Base-by-base conservation (phyloP, 2,329 filamentous ascomycete genomes). In the Aspergillus uvarum region DNA sequence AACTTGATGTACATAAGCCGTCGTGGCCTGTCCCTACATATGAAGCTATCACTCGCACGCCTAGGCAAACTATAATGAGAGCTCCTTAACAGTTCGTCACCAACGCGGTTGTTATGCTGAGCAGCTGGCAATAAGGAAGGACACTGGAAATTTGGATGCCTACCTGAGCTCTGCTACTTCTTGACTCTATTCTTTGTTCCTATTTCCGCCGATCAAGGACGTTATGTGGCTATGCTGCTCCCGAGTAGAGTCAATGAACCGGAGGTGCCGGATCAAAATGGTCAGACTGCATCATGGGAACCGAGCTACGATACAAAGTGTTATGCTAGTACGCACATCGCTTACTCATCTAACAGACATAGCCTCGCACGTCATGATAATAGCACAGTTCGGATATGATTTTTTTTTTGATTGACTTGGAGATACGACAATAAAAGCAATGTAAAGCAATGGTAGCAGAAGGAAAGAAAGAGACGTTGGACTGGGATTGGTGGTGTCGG, bases 401-500 rank as follows among this genome's bases (percentile, higher is more conserved):
- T 16, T 44, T 44, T 42, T 16, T 16, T 29, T 35, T 19, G 16
- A 44, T 44, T 44, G 14, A 2, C 4, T 44, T 19, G 38, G 59
- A 56, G n/a, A 54, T 54, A 51, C 19, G 62, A 56, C 51, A 58
- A 53, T 59, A 57, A 59, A 57, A 59, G 56, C 26, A 53, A 47
- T 24, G 38, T 53, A 59, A 54, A 22, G 16, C 42, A 54, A 26
- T 31, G 47, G 19, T 55, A 31, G 42, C 42, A 10, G 5, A 6
- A 55, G 47, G 10, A 47, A 48, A 19, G 6, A 8, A 44, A 44
- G 38, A 44, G 44, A 59, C 54, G 31, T 44, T 60, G 56, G 50
- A 50, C 61, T 56, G 48, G 56, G 54, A 67, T 60, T 47, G 51
- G 58, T 21, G 50, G 51, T 51, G 58, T 63, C 59, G 58, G 59